These are phyloP conservation scores for Naganishia antarctica DNA, from an alignment of 768 basidiomycete genomes.

Conservation along the genomic window DNA sequence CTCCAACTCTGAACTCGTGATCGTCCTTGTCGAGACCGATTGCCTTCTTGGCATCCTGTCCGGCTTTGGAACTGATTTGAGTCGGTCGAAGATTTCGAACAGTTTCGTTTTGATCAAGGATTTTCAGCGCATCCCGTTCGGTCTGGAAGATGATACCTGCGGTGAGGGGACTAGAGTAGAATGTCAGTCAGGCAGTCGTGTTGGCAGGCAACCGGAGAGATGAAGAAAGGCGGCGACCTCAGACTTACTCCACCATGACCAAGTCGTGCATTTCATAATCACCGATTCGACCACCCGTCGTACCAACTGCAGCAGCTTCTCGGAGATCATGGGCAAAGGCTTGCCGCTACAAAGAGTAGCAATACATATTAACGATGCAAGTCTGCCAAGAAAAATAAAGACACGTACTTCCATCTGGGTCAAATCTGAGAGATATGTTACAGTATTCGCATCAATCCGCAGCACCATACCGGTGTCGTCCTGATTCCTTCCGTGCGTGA, in stretches of 20 bases:
- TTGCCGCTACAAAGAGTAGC: constrained; percentile 54
- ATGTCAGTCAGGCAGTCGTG: too few species aligned
- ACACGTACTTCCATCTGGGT: constrained; percentile 81
- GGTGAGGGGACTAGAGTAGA: constrained; percentile 59
- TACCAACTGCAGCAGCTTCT: constrained; percentile 95
- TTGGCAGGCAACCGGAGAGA: too few species aligned
- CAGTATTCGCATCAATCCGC: constrained; percentile 72
- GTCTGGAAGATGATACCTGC: constrained; percentile 97
- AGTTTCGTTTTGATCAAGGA: constrained; percentile 89
- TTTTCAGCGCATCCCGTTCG: constrained; percentile 89
- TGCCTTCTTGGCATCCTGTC: constrained; percentile 64
- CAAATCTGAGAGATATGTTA: constrained; percentile 97
- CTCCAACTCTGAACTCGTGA: constrained; percentile 76
- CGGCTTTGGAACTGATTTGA: constrained; percentile 83
- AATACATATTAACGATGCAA: neutral
- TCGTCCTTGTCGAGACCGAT: constrained; percentile 87
- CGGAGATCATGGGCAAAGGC: constrained; percentile 96
- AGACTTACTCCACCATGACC: constrained; percentile 70
- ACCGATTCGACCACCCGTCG: constrained; percentile 79
- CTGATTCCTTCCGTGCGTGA: constrained; percentile 88
- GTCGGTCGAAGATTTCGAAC: constrained; percentile 84
- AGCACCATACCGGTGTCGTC: constrained; percentile 96
- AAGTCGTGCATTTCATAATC: constrained; percentile 94
- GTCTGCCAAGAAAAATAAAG: neutral
- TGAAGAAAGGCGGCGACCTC: neutral